phyloP scores from a whole-genome alignment of 2,329 filamentous ascomycete genomes.

The Sporothrix globosa region DNA sequence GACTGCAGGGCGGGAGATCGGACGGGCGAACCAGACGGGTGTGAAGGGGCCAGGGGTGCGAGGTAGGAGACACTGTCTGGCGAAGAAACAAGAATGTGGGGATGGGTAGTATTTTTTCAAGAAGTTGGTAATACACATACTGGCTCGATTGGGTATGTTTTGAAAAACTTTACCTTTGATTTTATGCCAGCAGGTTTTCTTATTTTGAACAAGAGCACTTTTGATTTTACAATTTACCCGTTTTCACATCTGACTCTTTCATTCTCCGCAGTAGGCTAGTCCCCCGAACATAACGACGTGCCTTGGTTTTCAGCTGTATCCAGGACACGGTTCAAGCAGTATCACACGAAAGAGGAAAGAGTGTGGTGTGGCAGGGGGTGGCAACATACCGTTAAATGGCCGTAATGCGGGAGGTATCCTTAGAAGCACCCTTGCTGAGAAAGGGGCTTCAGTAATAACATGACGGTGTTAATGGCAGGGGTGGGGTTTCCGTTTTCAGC shows the following conservation, averaged over 20 bases:
- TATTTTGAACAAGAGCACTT: no score
- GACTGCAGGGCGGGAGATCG: conserved; percentile 21
- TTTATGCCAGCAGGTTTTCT: no score
- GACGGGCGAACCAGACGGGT: conserved; percentile 18
- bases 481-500: neutral
- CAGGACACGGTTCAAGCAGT: no score
- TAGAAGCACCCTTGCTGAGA: neutral
- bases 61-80: neutral
- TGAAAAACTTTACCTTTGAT: neutral
- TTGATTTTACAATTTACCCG: no score
- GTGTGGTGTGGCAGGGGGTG: no score
- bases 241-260: no score
- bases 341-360: no score
- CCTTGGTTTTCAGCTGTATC: no score
- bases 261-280: no score
- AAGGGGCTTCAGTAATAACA: conserved; percentile 3
- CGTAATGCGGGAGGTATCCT: no score
- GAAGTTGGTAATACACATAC: neutral
- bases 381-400: no score
- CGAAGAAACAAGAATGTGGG: neutral
- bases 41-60: conserved; percentile 16
- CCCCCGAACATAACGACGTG: no score
- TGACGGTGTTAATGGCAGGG: conserved; percentile 10
- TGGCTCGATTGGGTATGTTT: neutral
- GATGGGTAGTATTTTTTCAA: neutral